Percentiles rank a stretch among this genome's conserved stretches.
These are phyloP conservation scores for Cyamopsis tetragonoloba DNA, from an alignment of 306 rosid species.

Conservation along the genomic window DNA sequence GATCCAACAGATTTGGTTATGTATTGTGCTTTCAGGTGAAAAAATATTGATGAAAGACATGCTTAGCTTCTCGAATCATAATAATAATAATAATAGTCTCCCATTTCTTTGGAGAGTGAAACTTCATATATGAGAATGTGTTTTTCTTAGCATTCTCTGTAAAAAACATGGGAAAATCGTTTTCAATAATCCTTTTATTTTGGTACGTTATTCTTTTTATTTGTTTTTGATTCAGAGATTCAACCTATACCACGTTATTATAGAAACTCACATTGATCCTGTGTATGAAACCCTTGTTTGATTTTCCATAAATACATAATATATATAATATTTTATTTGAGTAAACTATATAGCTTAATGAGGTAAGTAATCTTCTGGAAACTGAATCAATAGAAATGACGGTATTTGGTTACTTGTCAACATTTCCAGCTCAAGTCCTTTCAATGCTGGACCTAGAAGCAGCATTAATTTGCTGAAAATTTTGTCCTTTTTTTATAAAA, in stretches of 20 bases:
- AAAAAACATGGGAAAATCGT: neutral
- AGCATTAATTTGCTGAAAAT: neutral
- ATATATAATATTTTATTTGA: neutral
- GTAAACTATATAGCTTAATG: neutral
- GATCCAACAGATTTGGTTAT: no score
- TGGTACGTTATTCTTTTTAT: neutral
- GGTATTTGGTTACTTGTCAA: conserved; percentile 29
- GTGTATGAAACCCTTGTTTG: neutral
- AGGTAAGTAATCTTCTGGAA: conserved; percentile 1
- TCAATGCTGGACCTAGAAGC: conserved; percentile 22
- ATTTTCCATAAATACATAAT: no score
- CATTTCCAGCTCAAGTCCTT: conserved; percentile 20
- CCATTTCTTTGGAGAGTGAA: no score
- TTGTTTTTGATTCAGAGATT: neutral
- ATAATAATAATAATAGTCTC: no score
- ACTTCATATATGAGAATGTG: no score
- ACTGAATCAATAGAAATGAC: conserved; percentile 5
- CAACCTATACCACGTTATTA: neutral
- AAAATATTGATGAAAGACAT: no score
- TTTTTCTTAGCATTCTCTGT: neutral
- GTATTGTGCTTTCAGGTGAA: no score
- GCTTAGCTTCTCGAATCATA: no score
- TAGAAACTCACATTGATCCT: neutral
- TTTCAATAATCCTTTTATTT: neutral
- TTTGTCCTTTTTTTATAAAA: neutral